phyloP scores from a whole-genome alignment of 306 rosid genomes.

The Sindora glabra region DNA sequence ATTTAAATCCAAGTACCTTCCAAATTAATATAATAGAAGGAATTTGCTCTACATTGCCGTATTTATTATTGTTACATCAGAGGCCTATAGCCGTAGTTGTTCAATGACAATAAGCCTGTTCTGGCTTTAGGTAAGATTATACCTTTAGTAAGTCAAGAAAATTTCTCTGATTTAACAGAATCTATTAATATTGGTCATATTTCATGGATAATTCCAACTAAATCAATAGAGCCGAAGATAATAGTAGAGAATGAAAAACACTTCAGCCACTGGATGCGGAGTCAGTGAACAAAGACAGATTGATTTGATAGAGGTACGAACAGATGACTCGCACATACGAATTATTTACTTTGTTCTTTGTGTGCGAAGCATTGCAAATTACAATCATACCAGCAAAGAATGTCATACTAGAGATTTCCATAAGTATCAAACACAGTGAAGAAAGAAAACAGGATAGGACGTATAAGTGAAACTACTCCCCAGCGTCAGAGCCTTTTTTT shows the following conservation, averaged over 20 bases:
- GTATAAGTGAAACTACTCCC: conserved; percentile 80
- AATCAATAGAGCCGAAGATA: conserved; percentile 81
- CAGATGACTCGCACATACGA: conserved; percentile 82
- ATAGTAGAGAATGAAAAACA: too few relatives aligned
- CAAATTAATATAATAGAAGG: conserved; percentile 50
- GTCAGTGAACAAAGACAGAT: conserved; percentile 85
- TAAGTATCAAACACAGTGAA: conserved; percentile 80
- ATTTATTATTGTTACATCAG: conserved; percentile 88
- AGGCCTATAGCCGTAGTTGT: conserved; percentile 93
- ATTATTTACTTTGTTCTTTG: conserved; percentile 80
- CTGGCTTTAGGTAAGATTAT: conserved; percentile 76
- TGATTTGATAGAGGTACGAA: conserved; percentile 99
- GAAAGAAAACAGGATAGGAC: conserved; percentile 68
- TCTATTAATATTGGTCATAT: conserved; percentile 8
- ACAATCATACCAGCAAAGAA: neutral
- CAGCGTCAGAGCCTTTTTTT: conserved; percentile 72
- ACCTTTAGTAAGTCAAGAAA: neutral
- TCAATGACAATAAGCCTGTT: conserved; percentile 86
- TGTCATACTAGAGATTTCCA: conserved; percentile 60
- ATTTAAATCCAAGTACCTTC: too few relatives aligned
- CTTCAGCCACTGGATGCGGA: conserved; percentile 92
- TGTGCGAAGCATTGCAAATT: conserved; percentile 46
- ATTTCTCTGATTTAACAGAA: neutral
- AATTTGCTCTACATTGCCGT: conserved; percentile 94
- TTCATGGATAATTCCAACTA: conserved; percentile 9